Evolutionary conservation across 441 rosid genomes (phyloP).

Genomic region (Pelargonium citronellum): DNA sequence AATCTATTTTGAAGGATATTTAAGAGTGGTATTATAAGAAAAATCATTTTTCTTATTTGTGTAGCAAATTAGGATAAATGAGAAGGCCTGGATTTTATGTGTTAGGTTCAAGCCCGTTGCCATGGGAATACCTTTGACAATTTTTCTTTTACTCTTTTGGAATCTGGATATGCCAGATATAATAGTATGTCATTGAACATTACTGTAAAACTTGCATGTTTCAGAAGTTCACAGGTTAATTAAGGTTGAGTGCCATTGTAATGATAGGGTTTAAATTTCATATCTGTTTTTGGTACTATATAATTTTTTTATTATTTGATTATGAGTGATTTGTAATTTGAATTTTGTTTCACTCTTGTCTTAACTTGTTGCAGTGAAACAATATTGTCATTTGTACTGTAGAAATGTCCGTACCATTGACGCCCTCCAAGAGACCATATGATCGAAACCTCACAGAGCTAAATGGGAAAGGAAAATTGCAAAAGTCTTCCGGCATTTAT

Average conservation of each 20-base stretch:
- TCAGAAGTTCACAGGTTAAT: not conserved
- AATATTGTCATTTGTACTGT: slow-evolving; percentile 14
- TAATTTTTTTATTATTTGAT: too few relatives aligned
- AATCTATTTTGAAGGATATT: not conserved
- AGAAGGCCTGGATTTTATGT: not conserved
- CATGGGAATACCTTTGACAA: not conserved
- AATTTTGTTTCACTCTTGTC: not conserved
- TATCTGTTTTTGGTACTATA: too few relatives aligned
- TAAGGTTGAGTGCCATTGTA: not conserved
- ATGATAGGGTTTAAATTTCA: not conserved
- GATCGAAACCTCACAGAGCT: slow-evolving; percentile 36
- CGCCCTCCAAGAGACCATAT: slow-evolving; percentile 53
- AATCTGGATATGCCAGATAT: not conserved
- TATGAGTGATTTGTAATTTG: not conserved
- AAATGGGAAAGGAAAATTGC: slow-evolving; percentile 45
- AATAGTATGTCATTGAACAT: not conserved
- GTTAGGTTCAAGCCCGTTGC: too few relatives aligned
- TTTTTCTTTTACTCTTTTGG: not conserved
- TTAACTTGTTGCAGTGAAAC: not conserved
- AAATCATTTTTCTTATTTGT: not conserved
- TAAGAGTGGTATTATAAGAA: not conserved
- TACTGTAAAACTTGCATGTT: not conserved
- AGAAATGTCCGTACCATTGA: slow-evolving; percentile 45
- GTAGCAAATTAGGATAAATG: not conserved
- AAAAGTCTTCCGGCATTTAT: slow-evolving; percentile 31